Percentiles rank a stretch among this genome's conserved stretches.
Evolutionary conservation across 2,329 filamentous ascomycete species (phyloP).

Genomic region (Fusarium transvaalense): DNA sequence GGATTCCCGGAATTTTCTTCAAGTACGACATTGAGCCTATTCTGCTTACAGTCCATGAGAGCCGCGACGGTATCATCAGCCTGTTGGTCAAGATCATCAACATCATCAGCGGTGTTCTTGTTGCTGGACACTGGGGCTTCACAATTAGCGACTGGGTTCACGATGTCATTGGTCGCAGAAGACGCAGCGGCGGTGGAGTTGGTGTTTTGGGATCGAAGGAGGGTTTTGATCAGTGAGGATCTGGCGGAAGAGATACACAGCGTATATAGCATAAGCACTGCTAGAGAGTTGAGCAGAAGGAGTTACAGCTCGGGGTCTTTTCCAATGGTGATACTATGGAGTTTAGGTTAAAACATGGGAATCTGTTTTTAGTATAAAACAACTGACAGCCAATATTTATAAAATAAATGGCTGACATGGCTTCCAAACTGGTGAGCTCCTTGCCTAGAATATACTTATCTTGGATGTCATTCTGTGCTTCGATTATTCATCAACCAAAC

Average conservation of each 20-base stretch:
- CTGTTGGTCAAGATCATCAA: constrained; percentile 89
- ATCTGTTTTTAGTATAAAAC: constrained; percentile 26
- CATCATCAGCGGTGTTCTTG: constrained; percentile 88
- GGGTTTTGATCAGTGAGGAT: constrained; percentile 47
- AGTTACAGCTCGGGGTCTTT: constrained; percentile 33
- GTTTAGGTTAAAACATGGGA: constrained; percentile 45
- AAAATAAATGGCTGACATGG: not conserved
- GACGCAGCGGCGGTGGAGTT: constrained; percentile 59
- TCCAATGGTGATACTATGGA: constrained; percentile 37
- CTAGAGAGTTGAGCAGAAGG: constrained; percentile 33
- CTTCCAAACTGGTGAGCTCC: not conserved
- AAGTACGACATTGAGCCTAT: constrained; percentile 99
- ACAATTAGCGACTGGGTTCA: constrained; percentile 82
- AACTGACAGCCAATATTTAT: constrained; percentile 10
- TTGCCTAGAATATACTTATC: not conserved
- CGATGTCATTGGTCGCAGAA: constrained; percentile 65
- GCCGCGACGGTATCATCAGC: constrained; percentile 78
- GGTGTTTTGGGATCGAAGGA: constrained; percentile 65
- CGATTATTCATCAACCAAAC: not conserved
- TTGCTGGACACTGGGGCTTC: constrained; percentile 94
- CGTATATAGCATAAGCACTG: constrained; percentile 23
- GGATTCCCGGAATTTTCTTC: constrained; percentile 92
- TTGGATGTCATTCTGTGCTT: not conserved
- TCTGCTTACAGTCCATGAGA: constrained; percentile 85
- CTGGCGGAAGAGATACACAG: not conserved